These are phyloP conservation scores for Thraustotheca clavata DNA, from an alignment of 352 stramenopile species.

Conservation along the genomic window DNA sequence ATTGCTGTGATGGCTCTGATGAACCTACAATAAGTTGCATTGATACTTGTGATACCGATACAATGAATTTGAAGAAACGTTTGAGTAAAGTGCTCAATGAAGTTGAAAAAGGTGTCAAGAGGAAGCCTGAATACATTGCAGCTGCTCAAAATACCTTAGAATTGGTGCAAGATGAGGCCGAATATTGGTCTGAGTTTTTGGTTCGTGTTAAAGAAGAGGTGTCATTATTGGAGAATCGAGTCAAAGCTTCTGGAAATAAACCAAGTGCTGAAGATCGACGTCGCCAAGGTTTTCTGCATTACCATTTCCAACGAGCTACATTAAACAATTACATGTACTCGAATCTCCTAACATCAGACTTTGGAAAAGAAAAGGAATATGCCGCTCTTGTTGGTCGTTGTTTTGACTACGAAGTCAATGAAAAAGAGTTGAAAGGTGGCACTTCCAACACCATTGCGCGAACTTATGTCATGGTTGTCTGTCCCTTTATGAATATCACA, in stretches of 20 bases:
- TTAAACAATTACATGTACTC: not conserved
- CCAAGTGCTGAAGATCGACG: not conserved
- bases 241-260: not conserved
- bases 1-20: conserved; percentile 97
- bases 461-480: conserved; percentile 46
- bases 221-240: not conserved
- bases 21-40: conserved; percentile 42
- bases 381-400: conserved; percentile 49
- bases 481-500: conserved; percentile 75
- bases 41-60: conserved; percentile 30
- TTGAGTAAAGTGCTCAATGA: not conserved
- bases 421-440: conserved; percentile 66
- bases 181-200: not conserved
- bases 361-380: conserved; percentile 37
- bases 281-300: not conserved
- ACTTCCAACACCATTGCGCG: conserved; percentile 66
- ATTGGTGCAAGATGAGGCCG: not conserved
- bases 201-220: not conserved
- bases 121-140: not conserved
- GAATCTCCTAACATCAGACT: conserved; percentile 19
- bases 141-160: not conserved
- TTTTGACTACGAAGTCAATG: conserved; percentile 53
- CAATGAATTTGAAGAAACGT: not conserved
- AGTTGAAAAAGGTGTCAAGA: not conserved
- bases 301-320: not conserved